Base-by-base conservation (phyloP, 2,329 filamentous ascomycete genomes). In the Fusarium torulosum region DNA sequence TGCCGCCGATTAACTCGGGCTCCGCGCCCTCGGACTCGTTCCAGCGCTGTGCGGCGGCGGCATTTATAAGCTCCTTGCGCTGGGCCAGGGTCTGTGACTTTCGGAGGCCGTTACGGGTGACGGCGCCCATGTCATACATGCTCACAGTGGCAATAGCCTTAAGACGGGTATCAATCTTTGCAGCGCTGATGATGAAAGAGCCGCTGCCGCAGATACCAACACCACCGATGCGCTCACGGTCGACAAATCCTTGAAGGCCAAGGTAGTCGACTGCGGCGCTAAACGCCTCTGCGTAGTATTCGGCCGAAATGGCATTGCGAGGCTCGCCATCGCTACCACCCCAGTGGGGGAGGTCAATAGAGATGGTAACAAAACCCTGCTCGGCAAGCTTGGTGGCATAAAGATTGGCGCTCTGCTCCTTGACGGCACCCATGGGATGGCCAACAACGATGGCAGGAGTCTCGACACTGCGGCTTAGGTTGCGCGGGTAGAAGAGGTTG, bases 391-490 rank as follows among this genome's bases (percentile, higher is more conserved):
- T 57, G 2, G 29, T 54, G 6, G 49, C 54, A 14, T 57, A 54
- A 0, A 57, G 23, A 2, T 57, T 54, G 31, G 54, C 49, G 17
- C 4, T 9, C 6, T 57, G 54, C 13, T 57, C 54, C 1, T 57
- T 57, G 19, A 57, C 54, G 5, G 54, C 54, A 1, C 54, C 54
- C 49, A 54, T 57, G 1, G 54, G 54, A 23, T 57, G 49, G 3
- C 54, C 54, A 9, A 57, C 38, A 0, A 57, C 21, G 4, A 57
- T 44, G 2, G 49, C 25, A 9, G 25, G 25, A 3, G 25, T 25
- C 10, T 25, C 25, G 10, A 9, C 8, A 9, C 25, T 25, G 8
- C 25, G 25, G 25, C 25, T 25, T 10, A 25, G 25, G 25, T 25
- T 25, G 9, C 25, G 25, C 25, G 25, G 25, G 10, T 25, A 25